Evolutionary conservation across 169 alveolate genomes (phyloP).

Genomic region (Eimeria zaria): DNA sequence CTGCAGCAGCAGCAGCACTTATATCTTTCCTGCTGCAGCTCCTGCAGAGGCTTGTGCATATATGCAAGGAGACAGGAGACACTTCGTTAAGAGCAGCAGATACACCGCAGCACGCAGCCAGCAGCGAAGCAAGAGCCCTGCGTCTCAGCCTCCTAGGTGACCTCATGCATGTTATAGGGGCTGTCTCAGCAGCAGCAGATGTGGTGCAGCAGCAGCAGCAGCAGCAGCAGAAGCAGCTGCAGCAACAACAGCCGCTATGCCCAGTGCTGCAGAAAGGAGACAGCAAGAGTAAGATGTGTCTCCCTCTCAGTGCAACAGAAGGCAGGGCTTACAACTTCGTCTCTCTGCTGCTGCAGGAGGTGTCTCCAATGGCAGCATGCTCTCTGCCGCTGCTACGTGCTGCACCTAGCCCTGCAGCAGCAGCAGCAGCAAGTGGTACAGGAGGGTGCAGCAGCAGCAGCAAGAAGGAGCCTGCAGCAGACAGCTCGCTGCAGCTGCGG

Average conservation of each 20-base stretch:
- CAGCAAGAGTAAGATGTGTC: neutral
- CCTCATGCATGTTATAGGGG: slow-evolving; percentile 62
- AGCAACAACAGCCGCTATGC: neutral
- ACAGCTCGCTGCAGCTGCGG: slow-evolving; percentile 11
- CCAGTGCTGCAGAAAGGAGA: neutral
- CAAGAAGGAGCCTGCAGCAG: neutral
- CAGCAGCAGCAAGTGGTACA: neutral
- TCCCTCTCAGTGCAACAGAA: slow-evolving; percentile 33
- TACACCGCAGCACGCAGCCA: slow-evolving; percentile 77
- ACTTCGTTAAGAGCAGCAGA: slow-evolving; percentile 51
- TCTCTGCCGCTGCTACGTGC: slow-evolving; percentile 38
- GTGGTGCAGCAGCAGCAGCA: slow-evolving; percentile 62
- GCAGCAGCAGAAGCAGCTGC: slow-evolving; percentile 20
- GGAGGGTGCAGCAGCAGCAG: neutral
- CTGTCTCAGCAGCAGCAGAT: slow-evolving; percentile 64
- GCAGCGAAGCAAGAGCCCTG: slow-evolving; percentile 64
- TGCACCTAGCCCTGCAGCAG: slow-evolving; percentile 26
- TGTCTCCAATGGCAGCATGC: slow-evolving; percentile 26
- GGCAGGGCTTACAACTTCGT: neutral
- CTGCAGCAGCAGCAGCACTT: slow-evolving; percentile 30
- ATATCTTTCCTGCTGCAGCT: neutral
- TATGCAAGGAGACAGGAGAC: slow-evolving; percentile 64
- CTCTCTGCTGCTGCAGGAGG: slow-evolving; percentile 56
- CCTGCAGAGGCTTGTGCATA: neutral
- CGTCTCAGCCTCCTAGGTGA: slow-evolving; percentile 76